Evolutionary conservation across 169 alveolate species (phyloP).

Genomic region (Babesia ovis): DNA sequence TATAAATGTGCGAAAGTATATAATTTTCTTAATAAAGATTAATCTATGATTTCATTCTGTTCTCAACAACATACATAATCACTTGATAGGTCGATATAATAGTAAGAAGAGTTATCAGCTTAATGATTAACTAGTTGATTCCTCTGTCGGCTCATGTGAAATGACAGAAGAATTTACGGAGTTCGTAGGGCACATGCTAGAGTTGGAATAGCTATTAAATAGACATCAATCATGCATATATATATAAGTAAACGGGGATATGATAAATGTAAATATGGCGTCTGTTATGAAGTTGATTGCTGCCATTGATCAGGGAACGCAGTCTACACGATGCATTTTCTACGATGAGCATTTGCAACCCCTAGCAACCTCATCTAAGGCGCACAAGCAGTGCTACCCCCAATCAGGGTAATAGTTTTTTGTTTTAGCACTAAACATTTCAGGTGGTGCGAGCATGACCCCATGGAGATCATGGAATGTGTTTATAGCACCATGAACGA

Average conservation of each 20-base stretch:
- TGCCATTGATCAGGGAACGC: conserved; percentile 86
- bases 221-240: background rate
- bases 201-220: too few species aligned
- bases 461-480: conserved; percentile 75
- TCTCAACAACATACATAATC: background rate
- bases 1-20: too few species aligned
- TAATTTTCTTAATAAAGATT: too few species aligned
- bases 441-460: conserved; percentile 84
- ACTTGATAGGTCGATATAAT: background rate
- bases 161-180: too few species aligned
- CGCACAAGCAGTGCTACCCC: conserved; percentile 79
- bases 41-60: background rate
- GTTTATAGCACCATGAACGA: conserved; percentile 75
- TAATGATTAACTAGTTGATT: background rate
- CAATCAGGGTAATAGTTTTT: conserved; percentile 64
- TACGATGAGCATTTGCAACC: conserved; percentile 68
- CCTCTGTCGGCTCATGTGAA: too few species aligned
- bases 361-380: conserved; percentile 54
- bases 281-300: conserved; percentile 64
- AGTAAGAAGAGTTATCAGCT: too few species aligned
- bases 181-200: too few species aligned
- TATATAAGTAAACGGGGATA: background rate
- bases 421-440: too few species aligned
- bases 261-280: conserved; percentile 2
- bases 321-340: conserved; percentile 81